phyloP scores from a whole-genome alignment of 1,284 basidiomycete genomes.

The Golubevia pallescens region DNA sequence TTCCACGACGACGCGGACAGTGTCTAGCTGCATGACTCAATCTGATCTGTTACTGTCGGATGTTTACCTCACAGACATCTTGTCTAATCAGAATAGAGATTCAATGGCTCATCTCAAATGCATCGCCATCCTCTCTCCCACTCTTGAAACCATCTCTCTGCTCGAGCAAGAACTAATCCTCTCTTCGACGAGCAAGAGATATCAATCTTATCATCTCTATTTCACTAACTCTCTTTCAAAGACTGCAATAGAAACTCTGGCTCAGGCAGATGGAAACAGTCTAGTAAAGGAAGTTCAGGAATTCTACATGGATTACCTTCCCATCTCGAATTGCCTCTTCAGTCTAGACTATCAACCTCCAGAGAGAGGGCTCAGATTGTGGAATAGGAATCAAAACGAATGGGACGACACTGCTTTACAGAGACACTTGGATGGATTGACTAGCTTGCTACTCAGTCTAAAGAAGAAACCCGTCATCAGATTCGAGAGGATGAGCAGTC shows the following conservation, averaged over 20 bases:
- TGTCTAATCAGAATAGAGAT: conserved; percentile 76
- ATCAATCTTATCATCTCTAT: conserved; percentile 3
- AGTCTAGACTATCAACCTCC: not conserved
- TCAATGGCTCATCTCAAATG: conserved; percentile 94
- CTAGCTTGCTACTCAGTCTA: conserved; percentile 85
- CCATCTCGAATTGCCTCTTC: conserved; percentile 12
- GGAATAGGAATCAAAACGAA: conserved; percentile 71
- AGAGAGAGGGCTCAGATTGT: not conserved
- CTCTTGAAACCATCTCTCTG: conserved; percentile 79
- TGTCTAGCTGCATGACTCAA: conserved; percentile 71
- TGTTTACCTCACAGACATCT: conserved; percentile 94
- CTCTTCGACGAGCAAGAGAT: conserved; percentile 10
- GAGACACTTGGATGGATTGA: conserved; percentile 80
- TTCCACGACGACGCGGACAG: conserved; percentile 73
- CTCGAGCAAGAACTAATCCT: conserved; percentile 77
- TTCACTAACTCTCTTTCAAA: conserved; percentile 94
- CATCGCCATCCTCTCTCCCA: conserved; percentile 86
- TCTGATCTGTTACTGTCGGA: conserved; percentile 92
- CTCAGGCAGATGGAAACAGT: conserved; percentile 93
- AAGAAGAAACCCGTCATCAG: conserved; percentile 94
- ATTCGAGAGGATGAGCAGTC: conserved; percentile 89
- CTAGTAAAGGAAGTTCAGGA: conserved; percentile 94
- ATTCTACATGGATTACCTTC: conserved; percentile 59
- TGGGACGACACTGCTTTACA: conserved; percentile 81
- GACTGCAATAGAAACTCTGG: conserved; percentile 86